Conservation (phyloP, 2,329 filamentous ascomycete genomes). For the Leptographium galeiforme region DNA sequence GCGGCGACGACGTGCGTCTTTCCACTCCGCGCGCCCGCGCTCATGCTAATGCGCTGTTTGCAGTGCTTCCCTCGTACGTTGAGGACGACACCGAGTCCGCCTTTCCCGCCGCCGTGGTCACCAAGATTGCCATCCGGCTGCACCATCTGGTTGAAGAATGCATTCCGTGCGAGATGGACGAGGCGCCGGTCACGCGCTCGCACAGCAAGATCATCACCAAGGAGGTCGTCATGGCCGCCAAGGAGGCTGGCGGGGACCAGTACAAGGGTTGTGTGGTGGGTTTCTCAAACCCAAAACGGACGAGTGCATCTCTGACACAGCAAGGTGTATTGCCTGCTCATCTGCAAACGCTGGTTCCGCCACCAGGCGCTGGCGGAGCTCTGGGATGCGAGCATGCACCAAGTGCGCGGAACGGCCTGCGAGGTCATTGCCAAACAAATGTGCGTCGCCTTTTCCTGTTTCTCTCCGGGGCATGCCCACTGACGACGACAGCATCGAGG, state of each 20-base stretch:
- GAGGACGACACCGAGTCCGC: slow-evolving; percentile 48
- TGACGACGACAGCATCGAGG: slow-evolving; percentile 53
- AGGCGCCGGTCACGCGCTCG: slow-evolving; percentile 57
- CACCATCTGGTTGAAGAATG: slow-evolving; percentile 84
- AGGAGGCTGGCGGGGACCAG: slow-evolving; percentile 64
- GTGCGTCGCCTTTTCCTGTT: slow-evolving; percentile 15
- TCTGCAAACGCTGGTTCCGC: slow-evolving; percentile 61
- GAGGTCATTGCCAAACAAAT: slow-evolving; percentile 81
- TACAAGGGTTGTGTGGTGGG: slow-evolving; percentile 59
- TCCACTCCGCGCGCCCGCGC: neutral
- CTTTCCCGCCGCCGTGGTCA: slow-evolving; percentile 67
- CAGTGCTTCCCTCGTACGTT: slow-evolving; percentile 54
- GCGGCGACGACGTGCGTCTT: slow-evolving; percentile 16
- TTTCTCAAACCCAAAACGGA: neutral
- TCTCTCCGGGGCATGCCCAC: neutral
- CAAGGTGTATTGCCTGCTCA: slow-evolving; percentile 60
- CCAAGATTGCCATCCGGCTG: slow-evolving; percentile 75
- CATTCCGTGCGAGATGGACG: slow-evolving; percentile 79
- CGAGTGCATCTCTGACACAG: neutral
- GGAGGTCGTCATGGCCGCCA: slow-evolving; percentile 67
- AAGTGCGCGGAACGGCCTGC: slow-evolving; percentile 66
- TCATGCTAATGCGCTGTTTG: neutral
- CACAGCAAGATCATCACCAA: slow-evolving; percentile 78
- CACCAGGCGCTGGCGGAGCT: slow-evolving; percentile 68
- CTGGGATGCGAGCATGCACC: slow-evolving; percentile 81